A percentile compares a stretch with the other conserved stretches of the same genome.
Evolutionary conservation across 306 rosid species (phyloP).

Genomic region (Abrus pulchellus): DNA sequence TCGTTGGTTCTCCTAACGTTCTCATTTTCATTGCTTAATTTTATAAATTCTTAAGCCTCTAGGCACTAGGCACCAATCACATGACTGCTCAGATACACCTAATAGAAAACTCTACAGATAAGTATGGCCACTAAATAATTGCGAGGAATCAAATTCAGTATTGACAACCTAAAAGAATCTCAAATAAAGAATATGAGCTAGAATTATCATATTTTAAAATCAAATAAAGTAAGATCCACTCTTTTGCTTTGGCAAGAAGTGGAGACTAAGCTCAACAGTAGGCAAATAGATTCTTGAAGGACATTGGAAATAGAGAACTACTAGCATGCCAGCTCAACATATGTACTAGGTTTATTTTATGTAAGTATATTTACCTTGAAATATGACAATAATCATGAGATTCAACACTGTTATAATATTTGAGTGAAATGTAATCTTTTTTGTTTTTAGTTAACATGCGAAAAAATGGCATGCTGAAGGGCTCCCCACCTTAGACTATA

Average conservation of each 20-base stretch:
- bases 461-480: background rate
- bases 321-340: background rate
- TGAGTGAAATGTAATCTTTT: background rate
- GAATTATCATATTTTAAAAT: background rate
- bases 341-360: slow-evolving; percentile 4
- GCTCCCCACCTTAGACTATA: background rate
- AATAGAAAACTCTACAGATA: background rate
- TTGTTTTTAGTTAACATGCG: background rate
- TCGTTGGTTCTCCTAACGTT: background rate
- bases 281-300: background rate
- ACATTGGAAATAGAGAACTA: background rate
- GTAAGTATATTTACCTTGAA: background rate
- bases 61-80: background rate
- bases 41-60: background rate
- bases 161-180: background rate
- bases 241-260: background rate
- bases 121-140: background rate
- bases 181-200: background rate
- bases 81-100: background rate
- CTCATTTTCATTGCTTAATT: background rate
- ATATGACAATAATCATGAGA: background rate
- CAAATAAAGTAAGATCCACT: background rate
- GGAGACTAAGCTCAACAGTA: background rate
- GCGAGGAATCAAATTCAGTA: background rate
- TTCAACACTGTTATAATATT: background rate